Base-by-base conservation (phyloP, 2,329 filamentous ascomycete genomes). In the Tolypocladium guangdongense region DNA sequence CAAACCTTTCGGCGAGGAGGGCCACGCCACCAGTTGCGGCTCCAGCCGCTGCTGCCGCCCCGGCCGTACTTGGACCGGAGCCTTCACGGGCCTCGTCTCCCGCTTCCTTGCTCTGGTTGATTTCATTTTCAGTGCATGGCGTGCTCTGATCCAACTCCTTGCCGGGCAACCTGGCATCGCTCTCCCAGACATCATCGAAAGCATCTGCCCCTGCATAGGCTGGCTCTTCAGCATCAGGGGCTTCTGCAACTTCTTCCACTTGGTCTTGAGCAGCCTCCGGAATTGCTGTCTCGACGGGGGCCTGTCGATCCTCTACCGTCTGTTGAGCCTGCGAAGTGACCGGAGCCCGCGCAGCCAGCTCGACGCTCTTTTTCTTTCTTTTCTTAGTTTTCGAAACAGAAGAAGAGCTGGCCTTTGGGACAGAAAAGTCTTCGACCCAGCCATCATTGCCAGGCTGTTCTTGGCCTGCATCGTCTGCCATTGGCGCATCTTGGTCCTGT, bases 1-100 rank as follows among this genome's bases (percentile, higher is more conserved):
- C 66, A 56, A 68, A 67, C 53, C 64, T 70, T 52, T 70, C 64
- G 33, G 66, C 63, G 46, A 71, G 60, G 35, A 67, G 59, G n/a
- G 68, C 61, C 20, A 68, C 66, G 24, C 66, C 67, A 18, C 66
- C 68, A 3, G 49, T 45, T 39, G 49, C 54, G 27, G n/a, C 51
- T 12, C 46, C 51, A 12, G 43, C 52, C 7, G 60, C 53, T 12
- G 60, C 64, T 52, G 58, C 63, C 51, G 56, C 64, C 54, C 56
- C 64, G 56, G 57, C 59, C 53, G 57, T 64, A 56, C 51, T 59
- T 36, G 37, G 20, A 4, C 32, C 41, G 18, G 51, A 38, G 3
- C 30, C 22, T 30, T 39, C 43, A 3, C 10, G 48, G 24, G 32
- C 1, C 20, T 50, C 51, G 30, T 45, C 38, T 16, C 45, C 22